These are phyloP conservation scores for Nicotiana paniculata DNA, from an alignment of 257 asterid genomes.

Conservation along the genomic window DNA sequence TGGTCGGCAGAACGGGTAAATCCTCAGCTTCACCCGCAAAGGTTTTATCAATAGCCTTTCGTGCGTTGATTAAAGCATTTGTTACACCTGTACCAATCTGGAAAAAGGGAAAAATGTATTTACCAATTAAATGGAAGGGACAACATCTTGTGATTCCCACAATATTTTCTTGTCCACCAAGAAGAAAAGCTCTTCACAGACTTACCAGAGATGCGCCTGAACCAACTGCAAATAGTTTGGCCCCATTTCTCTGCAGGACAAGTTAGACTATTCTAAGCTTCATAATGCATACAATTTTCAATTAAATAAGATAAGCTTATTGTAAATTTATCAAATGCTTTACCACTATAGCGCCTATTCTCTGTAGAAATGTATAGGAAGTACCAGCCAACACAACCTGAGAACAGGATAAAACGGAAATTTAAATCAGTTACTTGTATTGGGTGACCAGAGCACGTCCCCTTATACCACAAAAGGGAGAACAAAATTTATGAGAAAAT, in stretches of 20 bases:
- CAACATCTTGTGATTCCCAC: not conserved
- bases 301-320: not conserved
- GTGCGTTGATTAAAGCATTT: conserved; percentile 50
- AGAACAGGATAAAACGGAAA: not conserved
- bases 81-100: conserved; percentile 95
- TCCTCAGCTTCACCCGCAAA: conserved; percentile 90
- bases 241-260: conserved; percentile 78
- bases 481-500: not conserved
- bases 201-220: conserved; percentile 88
- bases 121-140: not conserved
- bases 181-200: not conserved
- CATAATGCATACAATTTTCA: not conserved
- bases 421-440: conserved; percentile 3
- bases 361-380: conserved; percentile 65
- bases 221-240: conserved; percentile 85
- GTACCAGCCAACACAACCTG: conserved; percentile 96
- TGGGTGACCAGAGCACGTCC: not conserved
- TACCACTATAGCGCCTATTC: conserved; percentile 87
- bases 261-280: conserved; percentile 13
- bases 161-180: not conserved
- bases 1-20: conserved; percentile 67
- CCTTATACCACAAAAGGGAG: conserved; percentile 5
- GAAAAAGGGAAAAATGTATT: not conserved
- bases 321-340: not conserved
- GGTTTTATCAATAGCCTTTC: conserved; percentile 69